Evolutionary conservation across 2,329 filamentous ascomycete genomes (phyloP).

Genomic region (Chalara sp.): DNA sequence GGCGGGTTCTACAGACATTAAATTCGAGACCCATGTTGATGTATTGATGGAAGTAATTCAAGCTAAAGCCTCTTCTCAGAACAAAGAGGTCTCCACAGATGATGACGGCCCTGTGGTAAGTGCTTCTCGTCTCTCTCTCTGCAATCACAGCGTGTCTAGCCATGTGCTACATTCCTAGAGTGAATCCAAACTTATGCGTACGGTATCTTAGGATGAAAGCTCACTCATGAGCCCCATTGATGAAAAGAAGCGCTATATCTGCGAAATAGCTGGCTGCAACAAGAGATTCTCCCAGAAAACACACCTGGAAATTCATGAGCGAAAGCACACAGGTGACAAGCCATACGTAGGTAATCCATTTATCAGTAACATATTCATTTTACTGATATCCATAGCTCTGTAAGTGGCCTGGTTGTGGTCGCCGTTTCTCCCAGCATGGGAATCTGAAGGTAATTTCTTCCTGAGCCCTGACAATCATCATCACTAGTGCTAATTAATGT

Average conservation of each 20-base stretch:
- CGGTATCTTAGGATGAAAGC: slow-evolving; percentile 15
- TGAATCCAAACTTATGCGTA: slow-evolving; percentile 17
- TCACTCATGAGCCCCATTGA: slow-evolving; percentile 4
- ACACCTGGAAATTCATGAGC: slow-evolving; percentile 82
- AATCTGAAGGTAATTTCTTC: slow-evolving; percentile 67
- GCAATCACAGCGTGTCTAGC: slow-evolving; percentile 6
- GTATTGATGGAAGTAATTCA: slow-evolving; percentile 86
- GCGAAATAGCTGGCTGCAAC: slow-evolving; percentile 64
- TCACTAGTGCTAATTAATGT: slow-evolving; percentile 9
- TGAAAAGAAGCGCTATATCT: slow-evolving; percentile 59
- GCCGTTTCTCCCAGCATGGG: slow-evolving; percentile 81
- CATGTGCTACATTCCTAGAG: slow-evolving; percentile 5
- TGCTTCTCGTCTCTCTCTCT: slow-evolving; percentile 28
- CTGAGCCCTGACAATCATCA: background rate
- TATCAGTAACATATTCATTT: background rate
- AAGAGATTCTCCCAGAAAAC: slow-evolving; percentile 90
- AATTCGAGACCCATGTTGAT: slow-evolving; percentile 79
- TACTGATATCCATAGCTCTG: slow-evolving; percentile 37
- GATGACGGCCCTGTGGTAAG: slow-evolving; percentile 20
- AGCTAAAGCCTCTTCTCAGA: slow-evolving; percentile 42
- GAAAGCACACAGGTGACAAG: slow-evolving; percentile 83
- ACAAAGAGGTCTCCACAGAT: slow-evolving; percentile 16
- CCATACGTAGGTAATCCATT: slow-evolving; percentile 63
- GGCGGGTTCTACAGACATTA: slow-evolving; percentile 33
- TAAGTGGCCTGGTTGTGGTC: slow-evolving; percentile 64